Evolutionary conservation across 164 flowering plant species (phyloP).

Genomic region (Chimonanthus salicifolius): DNA sequence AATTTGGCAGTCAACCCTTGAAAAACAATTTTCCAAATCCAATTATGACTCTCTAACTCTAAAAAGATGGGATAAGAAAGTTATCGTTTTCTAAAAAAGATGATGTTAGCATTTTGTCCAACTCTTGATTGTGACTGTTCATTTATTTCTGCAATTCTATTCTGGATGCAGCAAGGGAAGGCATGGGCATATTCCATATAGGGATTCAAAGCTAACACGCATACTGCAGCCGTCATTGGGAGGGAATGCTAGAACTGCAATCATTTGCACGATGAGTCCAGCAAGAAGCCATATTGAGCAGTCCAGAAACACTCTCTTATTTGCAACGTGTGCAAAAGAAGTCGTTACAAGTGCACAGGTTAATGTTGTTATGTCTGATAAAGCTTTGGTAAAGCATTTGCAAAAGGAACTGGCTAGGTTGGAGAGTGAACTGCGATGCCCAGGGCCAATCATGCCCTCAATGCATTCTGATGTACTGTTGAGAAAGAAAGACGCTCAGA

Average conservation of each 20-base stretch:
- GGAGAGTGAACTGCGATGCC: constrained; percentile 55
- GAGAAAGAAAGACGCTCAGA: constrained; percentile 80
- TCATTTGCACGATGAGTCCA: constrained; percentile 94
- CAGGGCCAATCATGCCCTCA: constrained; percentile 24
- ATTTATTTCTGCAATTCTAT: constrained; percentile 4
- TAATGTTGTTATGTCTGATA: constrained; percentile 85
- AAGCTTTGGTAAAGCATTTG: constrained; percentile 80
- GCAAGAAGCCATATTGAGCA: constrained; percentile 85
- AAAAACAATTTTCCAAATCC: too few species aligned
- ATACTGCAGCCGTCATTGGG: constrained; percentile 86
- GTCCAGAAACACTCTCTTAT: constrained; percentile 87
- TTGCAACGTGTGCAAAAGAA: constrained; percentile 93
- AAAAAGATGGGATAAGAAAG: too few species aligned
- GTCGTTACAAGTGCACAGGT: constrained; percentile 78
- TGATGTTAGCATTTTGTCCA: neutral
- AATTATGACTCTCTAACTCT: too few species aligned
- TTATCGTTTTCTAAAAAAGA: too few species aligned
- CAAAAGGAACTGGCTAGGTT: constrained; percentile 73
- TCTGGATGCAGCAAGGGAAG: constrained; percentile 70
- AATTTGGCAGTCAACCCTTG: too few species aligned
- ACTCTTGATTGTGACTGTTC: neutral
- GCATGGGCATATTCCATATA: constrained; percentile 74
- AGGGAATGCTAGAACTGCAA: constrained; percentile 94
- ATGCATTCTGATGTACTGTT: constrained; percentile 35
- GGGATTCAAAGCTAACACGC: constrained; percentile 95